These are phyloP conservation scores for Xylariaceae sp. DNA, from an alignment of 2,329 filamentous ascomycete genomes.

Conservation along the genomic window DNA sequence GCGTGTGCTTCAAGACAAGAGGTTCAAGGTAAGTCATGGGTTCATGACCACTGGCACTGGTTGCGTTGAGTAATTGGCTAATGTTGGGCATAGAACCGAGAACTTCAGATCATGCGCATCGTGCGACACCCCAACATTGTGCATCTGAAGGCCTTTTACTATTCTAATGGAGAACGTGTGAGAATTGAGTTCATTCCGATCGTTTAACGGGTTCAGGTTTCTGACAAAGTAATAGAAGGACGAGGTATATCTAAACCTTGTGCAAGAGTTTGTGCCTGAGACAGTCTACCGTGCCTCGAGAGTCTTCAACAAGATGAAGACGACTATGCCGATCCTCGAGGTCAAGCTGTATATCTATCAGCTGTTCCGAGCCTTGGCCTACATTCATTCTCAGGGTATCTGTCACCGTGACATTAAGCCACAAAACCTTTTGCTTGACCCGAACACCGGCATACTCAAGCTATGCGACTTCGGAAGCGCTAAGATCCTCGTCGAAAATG, in stretches of 20 bases:
- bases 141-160: slow-evolving; percentile 98
- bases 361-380: slow-evolving; percentile 94
- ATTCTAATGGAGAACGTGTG: slow-evolving; percentile 97
- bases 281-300: slow-evolving; percentile 96
- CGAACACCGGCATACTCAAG: slow-evolving; percentile 85
- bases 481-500: slow-evolving; percentile 97
- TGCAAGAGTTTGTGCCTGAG: slow-evolving; percentile 97
- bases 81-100: slow-evolving; percentile 71
- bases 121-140: slow-evolving; percentile 98
- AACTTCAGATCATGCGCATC: slow-evolving; percentile 99
- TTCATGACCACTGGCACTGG: neutral
- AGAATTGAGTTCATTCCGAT: slow-evolving; percentile 25
- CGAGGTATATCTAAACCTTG: slow-evolving; percentile 96
- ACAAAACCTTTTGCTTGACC: slow-evolving; percentile 92
- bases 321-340: slow-evolving; percentile 97
- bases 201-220: neutral
- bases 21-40: slow-evolving; percentile 77
- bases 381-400: slow-evolving; percentile 98
- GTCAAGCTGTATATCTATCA: slow-evolving; percentile 99
- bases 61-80: slow-evolving; percentile 13
- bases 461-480: slow-evolving; percentile 98
- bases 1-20: slow-evolving; percentile 96
- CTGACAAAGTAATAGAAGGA: slow-evolving; percentile 63
- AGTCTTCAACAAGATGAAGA: slow-evolving; percentile 99
- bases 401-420: slow-evolving; percentile 99